These are phyloP conservation scores for Tetracentron sinense DNA, from an alignment of 164 flowering plant genomes.

Conservation along the genomic window DNA sequence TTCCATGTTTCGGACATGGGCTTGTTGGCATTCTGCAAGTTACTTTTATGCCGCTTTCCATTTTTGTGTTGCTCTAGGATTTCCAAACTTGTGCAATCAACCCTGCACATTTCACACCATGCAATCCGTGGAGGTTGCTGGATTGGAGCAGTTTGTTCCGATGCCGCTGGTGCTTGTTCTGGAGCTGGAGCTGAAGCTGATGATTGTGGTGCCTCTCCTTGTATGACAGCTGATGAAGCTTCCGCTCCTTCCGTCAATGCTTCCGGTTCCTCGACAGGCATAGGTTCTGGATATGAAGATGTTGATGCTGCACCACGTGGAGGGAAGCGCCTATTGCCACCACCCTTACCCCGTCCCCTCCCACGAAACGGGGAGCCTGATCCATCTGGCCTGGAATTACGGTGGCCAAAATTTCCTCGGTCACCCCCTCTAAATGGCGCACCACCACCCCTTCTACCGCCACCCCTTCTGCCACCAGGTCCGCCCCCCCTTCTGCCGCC, in stretches of 20 bases:
- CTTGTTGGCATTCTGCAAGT: conserved; percentile 36
- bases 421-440: conserved; percentile 33
- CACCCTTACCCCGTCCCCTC: conserved; percentile 37
- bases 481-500: too few species aligned
- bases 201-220: conserved; percentile 7
- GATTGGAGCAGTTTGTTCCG: conserved; percentile 18
- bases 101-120: conserved; percentile 66
- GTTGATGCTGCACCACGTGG: conserved; percentile 17
- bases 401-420: conserved; percentile 25
- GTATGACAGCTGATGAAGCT: neutral
- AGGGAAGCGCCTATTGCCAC: conserved; percentile 25
- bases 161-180: conserved; percentile 14
- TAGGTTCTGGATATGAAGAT: conserved; percentile 13
- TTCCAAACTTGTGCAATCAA: conserved; percentile 55
- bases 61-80: conserved; percentile 57
- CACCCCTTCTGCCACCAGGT: too few species aligned
- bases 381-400: conserved; percentile 22
- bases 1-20: conserved; percentile 10
- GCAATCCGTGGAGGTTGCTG: conserved; percentile 29
- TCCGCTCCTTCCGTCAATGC: conserved; percentile 3
- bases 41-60: conserved; percentile 61
- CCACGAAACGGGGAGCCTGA: conserved; percentile 25
- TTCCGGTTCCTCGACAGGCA: conserved; percentile 5
- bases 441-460: conserved; percentile 39
- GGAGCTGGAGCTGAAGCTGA: conserved; percentile 8